Conservation (phyloP, 352 stramenopile genomes). For the Phytophthora pistaciae region DNA sequence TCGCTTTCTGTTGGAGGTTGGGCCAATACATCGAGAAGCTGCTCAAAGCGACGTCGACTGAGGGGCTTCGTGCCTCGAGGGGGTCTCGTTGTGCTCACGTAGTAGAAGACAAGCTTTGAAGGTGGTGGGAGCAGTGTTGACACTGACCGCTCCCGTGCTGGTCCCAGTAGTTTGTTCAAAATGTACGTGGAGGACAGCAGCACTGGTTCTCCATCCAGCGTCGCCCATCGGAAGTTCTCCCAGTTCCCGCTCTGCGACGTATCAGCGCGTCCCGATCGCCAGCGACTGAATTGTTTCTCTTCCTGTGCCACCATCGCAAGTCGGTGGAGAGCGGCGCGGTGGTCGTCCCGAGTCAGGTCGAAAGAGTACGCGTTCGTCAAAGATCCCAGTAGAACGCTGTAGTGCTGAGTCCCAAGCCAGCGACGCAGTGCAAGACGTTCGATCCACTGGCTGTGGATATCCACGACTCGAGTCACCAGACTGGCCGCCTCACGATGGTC, state of each 20-base stretch:
- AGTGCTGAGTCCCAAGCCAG: slow-evolving; percentile 64
- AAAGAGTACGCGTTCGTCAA: slow-evolving; percentile 76
- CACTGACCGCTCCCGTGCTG: slow-evolving; percentile 8
- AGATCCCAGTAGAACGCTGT: slow-evolving; percentile 68
- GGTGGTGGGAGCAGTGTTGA: background rate
- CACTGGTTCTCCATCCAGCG: slow-evolving; percentile 63
- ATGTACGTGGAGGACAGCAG: slow-evolving; percentile 78
- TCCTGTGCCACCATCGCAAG: slow-evolving; percentile 75
- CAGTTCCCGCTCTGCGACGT: slow-evolving; percentile 90
- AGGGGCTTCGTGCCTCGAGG: slow-evolving; percentile 63
- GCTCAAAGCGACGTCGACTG: slow-evolving; percentile 62
- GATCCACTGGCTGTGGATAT: slow-evolving; percentile 55
- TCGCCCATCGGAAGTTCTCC: slow-evolving; percentile 91
- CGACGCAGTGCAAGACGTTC: slow-evolving; percentile 65
- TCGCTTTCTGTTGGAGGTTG: slow-evolving; percentile 26
- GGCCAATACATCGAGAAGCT: slow-evolving; percentile 54
- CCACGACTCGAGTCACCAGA: slow-evolving; percentile 52
- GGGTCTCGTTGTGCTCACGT: slow-evolving; percentile 82
- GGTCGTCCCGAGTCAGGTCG: slow-evolving; percentile 48
- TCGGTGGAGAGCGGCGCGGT: slow-evolving; percentile 60
- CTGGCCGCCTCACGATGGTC: slow-evolving; percentile 59
- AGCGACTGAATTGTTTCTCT: slow-evolving; percentile 78
- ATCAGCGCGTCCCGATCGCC: slow-evolving; percentile 55
- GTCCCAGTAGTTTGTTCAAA: slow-evolving; percentile 67
- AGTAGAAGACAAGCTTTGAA: slow-evolving; percentile 69